These are phyloP conservation scores for Spongiforma sp. DNA, from an alignment of 1,284 basidiomycete genomes.

Conservation along the genomic window DNA sequence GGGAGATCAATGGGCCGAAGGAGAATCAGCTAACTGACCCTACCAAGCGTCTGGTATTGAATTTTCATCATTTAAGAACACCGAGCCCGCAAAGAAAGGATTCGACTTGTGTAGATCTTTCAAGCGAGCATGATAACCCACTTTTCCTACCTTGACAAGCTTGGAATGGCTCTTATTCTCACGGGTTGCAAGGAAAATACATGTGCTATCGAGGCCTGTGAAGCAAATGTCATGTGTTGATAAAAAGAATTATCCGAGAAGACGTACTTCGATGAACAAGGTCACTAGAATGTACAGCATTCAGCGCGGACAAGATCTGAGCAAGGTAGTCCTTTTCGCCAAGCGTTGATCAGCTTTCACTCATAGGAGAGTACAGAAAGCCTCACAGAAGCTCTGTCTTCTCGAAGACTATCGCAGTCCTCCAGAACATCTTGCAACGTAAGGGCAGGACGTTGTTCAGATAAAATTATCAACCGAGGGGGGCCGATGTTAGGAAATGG, in stretches of 20 bases:
- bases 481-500: constrained; percentile 52
- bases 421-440: constrained; percentile 71
- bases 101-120: constrained; percentile 78
- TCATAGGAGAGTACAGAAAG: constrained; percentile 15
- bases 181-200: constrained; percentile 61
- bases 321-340: constrained; percentile 65
- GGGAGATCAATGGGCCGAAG: not conserved
- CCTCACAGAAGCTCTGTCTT: constrained; percentile 66
- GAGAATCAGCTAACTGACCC: not conserved
- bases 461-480: constrained; percentile 64
- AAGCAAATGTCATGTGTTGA: constrained; percentile 4
- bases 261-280: constrained; percentile 66
- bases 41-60: constrained; percentile 66
- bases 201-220: constrained; percentile 58
- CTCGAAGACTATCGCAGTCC: constrained; percentile 67
- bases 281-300: constrained; percentile 63
- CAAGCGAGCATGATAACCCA: constrained; percentile 65
- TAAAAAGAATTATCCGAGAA: not conserved
- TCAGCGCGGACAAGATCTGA: constrained; percentile 71
- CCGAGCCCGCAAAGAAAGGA: constrained; percentile 55
- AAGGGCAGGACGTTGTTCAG: constrained; percentile 66
- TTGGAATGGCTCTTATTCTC: constrained; percentile 56
- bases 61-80: constrained; percentile 43
- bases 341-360: not conserved
- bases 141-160: constrained; percentile 67